These are phyloP conservation scores for Pholiota conissans DNA, from an alignment of 768 basidiomycete species.

Conservation along the genomic window DNA sequence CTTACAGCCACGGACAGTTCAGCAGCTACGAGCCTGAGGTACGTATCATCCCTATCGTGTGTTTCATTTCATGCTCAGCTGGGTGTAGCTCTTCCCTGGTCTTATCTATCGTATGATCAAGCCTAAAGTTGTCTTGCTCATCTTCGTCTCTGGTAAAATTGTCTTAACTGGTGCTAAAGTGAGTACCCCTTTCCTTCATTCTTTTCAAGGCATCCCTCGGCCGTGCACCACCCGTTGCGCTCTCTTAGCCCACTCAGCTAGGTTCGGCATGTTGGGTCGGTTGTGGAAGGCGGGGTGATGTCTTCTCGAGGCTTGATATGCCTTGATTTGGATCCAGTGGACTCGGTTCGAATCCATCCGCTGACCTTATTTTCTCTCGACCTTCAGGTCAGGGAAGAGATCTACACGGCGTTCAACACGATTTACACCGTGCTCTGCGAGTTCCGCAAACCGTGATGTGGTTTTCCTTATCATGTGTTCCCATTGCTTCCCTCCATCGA, in stretches of 20 bases:
- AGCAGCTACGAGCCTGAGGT: slow-evolving; percentile 98
- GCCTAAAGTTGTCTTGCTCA: slow-evolving; percentile 96
- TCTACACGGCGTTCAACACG: slow-evolving; percentile 98
- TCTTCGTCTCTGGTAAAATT: slow-evolving; percentile 99
- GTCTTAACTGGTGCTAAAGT: slow-evolving; percentile 99
- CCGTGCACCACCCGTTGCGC: slow-evolving; percentile 3
- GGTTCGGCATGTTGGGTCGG: slow-evolving; percentile 2
- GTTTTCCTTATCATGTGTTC: slow-evolving; percentile 16
- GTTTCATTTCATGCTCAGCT: slow-evolving; percentile 9
- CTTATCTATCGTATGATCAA: slow-evolving; percentile 99
- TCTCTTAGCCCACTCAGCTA: slow-evolving; percentile 7
- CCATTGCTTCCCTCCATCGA: slow-evolving; percentile 16
- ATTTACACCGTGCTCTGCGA: slow-evolving; percentile 98
- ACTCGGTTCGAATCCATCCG: slow-evolving; percentile 46
- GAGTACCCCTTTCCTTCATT: slow-evolving; percentile 29
- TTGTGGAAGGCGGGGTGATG: slow-evolving; percentile 17
- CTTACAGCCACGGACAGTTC: slow-evolving; percentile 97
- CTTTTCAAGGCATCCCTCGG: slow-evolving; percentile 21
- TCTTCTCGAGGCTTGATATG: slow-evolving; percentile 15
- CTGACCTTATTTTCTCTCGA: slow-evolving; percentile 44
- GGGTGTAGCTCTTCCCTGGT: slow-evolving; percentile 88
- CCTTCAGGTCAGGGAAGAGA: slow-evolving; percentile 93
- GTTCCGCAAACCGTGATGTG: slow-evolving; percentile 78
- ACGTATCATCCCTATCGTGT: slow-evolving; percentile 22
- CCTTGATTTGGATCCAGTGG: slow-evolving; percentile 33